phyloP scores from a whole-genome alignment of 352 stramenopile genomes.

The Pseudoperonospora humuli region DNA sequence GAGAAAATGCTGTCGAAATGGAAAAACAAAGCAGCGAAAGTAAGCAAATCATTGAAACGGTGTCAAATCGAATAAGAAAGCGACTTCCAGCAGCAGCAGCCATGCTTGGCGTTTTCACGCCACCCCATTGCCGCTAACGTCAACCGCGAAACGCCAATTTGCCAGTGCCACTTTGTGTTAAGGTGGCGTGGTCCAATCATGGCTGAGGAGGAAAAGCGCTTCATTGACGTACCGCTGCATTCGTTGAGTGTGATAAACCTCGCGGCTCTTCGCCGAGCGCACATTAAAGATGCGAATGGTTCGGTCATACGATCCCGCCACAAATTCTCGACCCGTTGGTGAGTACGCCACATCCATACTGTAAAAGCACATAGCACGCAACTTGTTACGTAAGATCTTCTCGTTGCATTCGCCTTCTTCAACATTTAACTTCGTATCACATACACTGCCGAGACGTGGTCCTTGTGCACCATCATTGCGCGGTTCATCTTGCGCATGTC shows the following conservation, averaged over 20 bases:
- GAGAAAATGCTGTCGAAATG: slow-evolving; percentile 54
- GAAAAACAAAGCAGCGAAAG: slow-evolving; percentile 4
- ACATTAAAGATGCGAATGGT: slow-evolving; percentile 97
- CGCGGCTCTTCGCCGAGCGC: slow-evolving; percentile 72
- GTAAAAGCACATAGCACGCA: slow-evolving; percentile 2
- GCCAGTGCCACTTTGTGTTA: slow-evolving; percentile 4
- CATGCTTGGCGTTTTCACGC: slow-evolving; percentile 1
- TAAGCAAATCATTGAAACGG: slow-evolving; percentile 10
- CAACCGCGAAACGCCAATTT: slow-evolving; percentile 6
- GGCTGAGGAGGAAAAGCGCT: too few relatives aligned
- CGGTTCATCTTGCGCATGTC: slow-evolving; percentile 97
- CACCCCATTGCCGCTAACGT: not conserved
- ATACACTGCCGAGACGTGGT: slow-evolving; percentile 96
- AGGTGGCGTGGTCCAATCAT: too few relatives aligned
- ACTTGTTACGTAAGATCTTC: slow-evolving; percentile 14
- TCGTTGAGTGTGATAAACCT: slow-evolving; percentile 97
- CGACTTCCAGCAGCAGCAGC: not conserved
- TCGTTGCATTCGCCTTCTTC: slow-evolving; percentile 1
- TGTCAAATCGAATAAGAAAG: slow-evolving; percentile 13
- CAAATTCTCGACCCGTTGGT: slow-evolving; percentile 97
- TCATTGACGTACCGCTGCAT: slow-evolving; percentile 97
- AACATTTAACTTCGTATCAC: slow-evolving; percentile 20
- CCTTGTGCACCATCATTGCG: slow-evolving; percentile 95
- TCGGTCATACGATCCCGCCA: slow-evolving; percentile 96
- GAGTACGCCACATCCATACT: slow-evolving; percentile 96